phyloP scores from a whole-genome alignment of 176 grass and related monocot species.

The Juncus effusus region DNA sequence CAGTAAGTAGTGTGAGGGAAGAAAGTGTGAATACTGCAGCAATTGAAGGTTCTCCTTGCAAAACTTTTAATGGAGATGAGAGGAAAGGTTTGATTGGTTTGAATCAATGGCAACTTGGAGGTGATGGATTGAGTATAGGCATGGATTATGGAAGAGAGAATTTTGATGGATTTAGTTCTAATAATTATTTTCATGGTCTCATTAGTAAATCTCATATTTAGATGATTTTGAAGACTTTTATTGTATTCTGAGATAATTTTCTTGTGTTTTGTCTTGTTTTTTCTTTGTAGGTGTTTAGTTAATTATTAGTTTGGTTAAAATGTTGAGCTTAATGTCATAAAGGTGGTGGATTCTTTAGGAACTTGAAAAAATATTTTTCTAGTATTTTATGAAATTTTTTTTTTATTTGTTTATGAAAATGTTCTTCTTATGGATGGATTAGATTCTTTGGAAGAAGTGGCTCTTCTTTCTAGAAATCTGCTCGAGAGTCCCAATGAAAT shows the following conservation, averaged over 20 bases:
- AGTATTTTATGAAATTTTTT: neutral
- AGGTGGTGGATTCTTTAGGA: too few species aligned
- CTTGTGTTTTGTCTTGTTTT: constrained; percentile 4
- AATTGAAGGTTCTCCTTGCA: constrained; percentile 27
- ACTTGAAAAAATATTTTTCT: too few species aligned
- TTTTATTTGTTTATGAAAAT: neutral
- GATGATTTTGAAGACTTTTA: neutral
- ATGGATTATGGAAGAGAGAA: constrained; percentile 31
- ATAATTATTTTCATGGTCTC: constrained; percentile 16
- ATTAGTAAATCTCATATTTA: constrained; percentile 23
- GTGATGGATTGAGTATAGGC: constrained; percentile 27
- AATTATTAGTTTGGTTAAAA: constrained; percentile 5
- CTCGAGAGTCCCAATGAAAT: constrained; percentile 1
- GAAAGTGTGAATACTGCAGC: constrained; percentile 17
- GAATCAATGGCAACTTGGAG: constrained; percentile 21
- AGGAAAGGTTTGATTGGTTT: constrained; percentile 22
- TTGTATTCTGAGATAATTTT: constrained; percentile 8
- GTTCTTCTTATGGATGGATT: neutral
- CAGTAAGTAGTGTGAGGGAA: constrained; percentile 15
- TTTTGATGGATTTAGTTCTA: constrained; percentile 15
- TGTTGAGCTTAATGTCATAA: constrained; percentile 13
- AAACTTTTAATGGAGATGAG: constrained; percentile 18
- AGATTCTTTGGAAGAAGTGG: neutral
- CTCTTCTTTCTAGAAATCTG: constrained; percentile 9
- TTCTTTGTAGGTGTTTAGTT: constrained; percentile 18